phyloP scores from a whole-genome alignment of 352 stramenopile species.

The Pythium oligandrum region DNA sequence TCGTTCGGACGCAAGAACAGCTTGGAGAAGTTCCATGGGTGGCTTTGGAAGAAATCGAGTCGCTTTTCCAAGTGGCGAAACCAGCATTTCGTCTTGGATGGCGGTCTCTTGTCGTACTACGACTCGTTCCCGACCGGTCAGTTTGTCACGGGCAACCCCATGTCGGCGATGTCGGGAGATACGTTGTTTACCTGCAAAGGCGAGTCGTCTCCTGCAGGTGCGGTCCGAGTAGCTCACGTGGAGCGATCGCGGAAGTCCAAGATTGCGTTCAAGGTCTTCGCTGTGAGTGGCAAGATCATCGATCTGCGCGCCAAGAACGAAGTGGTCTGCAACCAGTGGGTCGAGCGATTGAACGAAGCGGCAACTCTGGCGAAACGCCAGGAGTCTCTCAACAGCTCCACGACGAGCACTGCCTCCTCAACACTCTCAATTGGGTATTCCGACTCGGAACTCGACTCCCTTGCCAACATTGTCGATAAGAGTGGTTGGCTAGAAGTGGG shows the following conservation, averaged over 20 bases:
- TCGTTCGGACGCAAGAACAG: slow-evolving; percentile 54
- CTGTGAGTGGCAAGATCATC: slow-evolving; percentile 80
- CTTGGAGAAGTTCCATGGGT: slow-evolving; percentile 75
- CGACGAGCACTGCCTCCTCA: slow-evolving; percentile 66
- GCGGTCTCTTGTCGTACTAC: slow-evolving; percentile 75
- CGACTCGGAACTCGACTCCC: slow-evolving; percentile 64
- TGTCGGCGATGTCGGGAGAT: slow-evolving; percentile 54
- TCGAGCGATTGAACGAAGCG: slow-evolving; percentile 67
- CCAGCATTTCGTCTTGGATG: slow-evolving; percentile 81
- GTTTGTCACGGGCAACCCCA: slow-evolving; percentile 56
- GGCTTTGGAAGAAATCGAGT: slow-evolving; percentile 80
- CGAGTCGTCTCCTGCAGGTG: slow-evolving; percentile 59
- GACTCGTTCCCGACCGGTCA: slow-evolving; percentile 79
- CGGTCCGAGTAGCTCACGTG: slow-evolving; percentile 71
- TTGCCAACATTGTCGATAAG: slow-evolving; percentile 75
- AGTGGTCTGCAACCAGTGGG: slow-evolving; percentile 63
- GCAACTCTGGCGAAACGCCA: slow-evolving; percentile 66
- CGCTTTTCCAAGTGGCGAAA: slow-evolving; percentile 81
- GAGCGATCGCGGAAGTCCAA: slow-evolving; percentile 70
- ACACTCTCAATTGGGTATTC: slow-evolving; percentile 58
- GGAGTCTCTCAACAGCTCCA: slow-evolving; percentile 68
- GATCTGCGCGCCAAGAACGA: slow-evolving; percentile 80
- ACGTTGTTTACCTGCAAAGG: slow-evolving; percentile 70
- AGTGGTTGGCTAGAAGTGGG: slow-evolving; percentile 74
- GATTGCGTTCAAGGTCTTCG: slow-evolving; percentile 82